phyloP scores from a whole-genome alignment of 257 asterid genomes.

The Ehretia macrophylla region DNA sequence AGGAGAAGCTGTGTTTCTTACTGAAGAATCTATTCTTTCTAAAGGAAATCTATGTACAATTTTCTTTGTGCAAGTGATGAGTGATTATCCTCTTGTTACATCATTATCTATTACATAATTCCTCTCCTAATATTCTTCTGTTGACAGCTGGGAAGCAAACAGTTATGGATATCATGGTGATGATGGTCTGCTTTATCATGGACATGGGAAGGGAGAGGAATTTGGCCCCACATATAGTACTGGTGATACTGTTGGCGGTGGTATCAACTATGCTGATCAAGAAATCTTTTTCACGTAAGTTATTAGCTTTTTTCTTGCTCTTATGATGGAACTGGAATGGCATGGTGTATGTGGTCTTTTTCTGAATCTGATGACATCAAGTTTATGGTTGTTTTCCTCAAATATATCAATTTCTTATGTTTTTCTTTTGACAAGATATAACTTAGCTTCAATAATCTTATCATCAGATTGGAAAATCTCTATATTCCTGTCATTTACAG shows the following conservation, averaged over 20 bases:
- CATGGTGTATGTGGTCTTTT: neutral
- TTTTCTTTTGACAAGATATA: too few relatives aligned
- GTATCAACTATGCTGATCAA: slow-evolving; percentile 77
- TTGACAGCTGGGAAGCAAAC: slow-evolving; percentile 85
- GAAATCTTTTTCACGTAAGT: slow-evolving; percentile 94
- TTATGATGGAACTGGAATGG: neutral
- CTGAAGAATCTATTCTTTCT: too few relatives aligned
- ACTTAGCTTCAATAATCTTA: too few relatives aligned
- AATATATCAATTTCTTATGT: too few relatives aligned
- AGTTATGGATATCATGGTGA: slow-evolving; percentile 95
- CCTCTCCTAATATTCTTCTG: slow-evolving; percentile 9
- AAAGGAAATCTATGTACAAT: too few relatives aligned
- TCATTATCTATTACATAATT: neutral
- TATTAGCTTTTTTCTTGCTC: slow-evolving; percentile 4
- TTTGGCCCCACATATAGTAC: slow-evolving; percentile 84
- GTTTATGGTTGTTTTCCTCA: too few relatives aligned
- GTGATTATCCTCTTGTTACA: neutral
- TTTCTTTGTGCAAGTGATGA: too few relatives aligned
- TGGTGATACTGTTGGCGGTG: slow-evolving; percentile 93
- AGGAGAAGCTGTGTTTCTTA: too few relatives aligned
- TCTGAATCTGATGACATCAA: neutral
- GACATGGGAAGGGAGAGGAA: slow-evolving; percentile 81
- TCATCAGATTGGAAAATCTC: too few relatives aligned
- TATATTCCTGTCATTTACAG: neutral
- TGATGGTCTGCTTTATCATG: slow-evolving; percentile 85